phyloP scores from a whole-genome alignment of 305 asterid genomes.

The Fraxinus nigra region DNA sequence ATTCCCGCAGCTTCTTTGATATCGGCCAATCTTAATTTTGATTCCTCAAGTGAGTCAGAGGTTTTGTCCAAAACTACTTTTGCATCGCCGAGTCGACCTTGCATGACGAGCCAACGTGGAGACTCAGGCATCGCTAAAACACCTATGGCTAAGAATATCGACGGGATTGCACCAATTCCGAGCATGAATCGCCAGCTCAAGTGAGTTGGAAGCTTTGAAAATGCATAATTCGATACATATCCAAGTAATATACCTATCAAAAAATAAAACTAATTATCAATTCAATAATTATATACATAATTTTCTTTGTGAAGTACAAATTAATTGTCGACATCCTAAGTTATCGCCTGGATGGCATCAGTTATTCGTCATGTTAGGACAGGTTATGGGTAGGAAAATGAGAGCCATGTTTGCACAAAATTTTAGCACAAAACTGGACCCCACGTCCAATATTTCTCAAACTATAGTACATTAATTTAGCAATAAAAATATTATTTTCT shows the following conservation, averaged over 20 bases:
- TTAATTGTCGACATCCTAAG: not conserved
- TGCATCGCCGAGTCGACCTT: conserved; percentile 82
- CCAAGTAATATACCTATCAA: conserved; percentile 57
- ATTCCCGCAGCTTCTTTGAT: conserved; percentile 56
- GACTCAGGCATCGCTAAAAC: conserved; percentile 87
- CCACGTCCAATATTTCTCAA: conserved; percentile 2
- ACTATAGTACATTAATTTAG: not conserved
- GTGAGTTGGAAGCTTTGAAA: conserved; percentile 55
- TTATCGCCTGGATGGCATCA: not conserved
- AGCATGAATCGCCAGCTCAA: conserved; percentile 86
- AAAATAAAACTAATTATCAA: not conserved
- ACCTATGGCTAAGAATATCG: conserved; percentile 53
- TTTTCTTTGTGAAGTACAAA: not conserved
- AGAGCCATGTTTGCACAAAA: not conserved
- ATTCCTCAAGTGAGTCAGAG: conserved; percentile 60
- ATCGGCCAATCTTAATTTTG: conserved; percentile 30
- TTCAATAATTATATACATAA: not conserved
- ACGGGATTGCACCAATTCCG: conserved; percentile 71
- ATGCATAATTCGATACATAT: conserved; percentile 63
- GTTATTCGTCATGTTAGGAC: not conserved
- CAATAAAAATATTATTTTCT: not conserved
- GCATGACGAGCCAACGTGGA: conserved; percentile 89
- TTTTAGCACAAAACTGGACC: conserved; percentile 12
- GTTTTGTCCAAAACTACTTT: conserved; percentile 57
- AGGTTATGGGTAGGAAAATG: not conserved